phyloP scores from a whole-genome alignment of 2,329 filamentous ascomycete genomes.

The Septoria linicola region DNA sequence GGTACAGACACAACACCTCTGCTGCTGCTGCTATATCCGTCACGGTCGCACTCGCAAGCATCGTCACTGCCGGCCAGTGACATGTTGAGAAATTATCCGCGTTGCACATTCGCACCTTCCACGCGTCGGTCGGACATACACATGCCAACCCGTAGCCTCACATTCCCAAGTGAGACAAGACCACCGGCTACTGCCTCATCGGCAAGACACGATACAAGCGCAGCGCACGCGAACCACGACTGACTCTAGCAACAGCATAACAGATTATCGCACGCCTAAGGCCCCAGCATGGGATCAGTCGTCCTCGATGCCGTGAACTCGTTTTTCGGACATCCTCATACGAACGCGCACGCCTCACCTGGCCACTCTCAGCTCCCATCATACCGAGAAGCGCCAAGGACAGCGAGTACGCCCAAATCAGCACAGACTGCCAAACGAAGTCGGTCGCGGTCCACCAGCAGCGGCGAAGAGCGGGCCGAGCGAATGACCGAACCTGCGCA shows the following conservation, averaged over 20 bases:
- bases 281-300: slow-evolving; percentile 59
- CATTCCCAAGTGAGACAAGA: too few species aligned
- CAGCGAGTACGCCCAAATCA: slow-evolving; percentile 20
- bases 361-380: slow-evolving; percentile 28
- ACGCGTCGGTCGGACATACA: slow-evolving; percentile 2
- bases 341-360: slow-evolving; percentile 21
- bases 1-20: too few species aligned
- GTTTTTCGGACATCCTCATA: slow-evolving; percentile 42
- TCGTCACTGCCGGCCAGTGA: not conserved
- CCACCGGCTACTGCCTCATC: too few species aligned
- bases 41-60: not conserved
- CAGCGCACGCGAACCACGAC: slow-evolving; percentile 12
- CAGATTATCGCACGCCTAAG: slow-evolving; percentile 4
- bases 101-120: not conserved
- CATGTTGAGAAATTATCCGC: not conserved
- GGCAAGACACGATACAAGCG: not conserved
- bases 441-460: slow-evolving; percentile 27
- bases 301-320: slow-evolving; percentile 72
- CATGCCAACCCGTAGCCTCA: slow-evolving; percentile 1
- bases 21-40: too few species aligned
- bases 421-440: slow-evolving; percentile 29
- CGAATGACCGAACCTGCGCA: slow-evolving; percentile 35
- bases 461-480: slow-evolving; percentile 20
- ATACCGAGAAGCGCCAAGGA: slow-evolving; percentile 31
- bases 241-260: slow-evolving; percentile 22